A percentile compares a stretch with the other conserved stretches of the same genome.
These are phyloP conservation scores for Globomyces pollinis-pini DNA, from an alignment of 192 early-diverging fungal species.

Conservation along the genomic window DNA sequence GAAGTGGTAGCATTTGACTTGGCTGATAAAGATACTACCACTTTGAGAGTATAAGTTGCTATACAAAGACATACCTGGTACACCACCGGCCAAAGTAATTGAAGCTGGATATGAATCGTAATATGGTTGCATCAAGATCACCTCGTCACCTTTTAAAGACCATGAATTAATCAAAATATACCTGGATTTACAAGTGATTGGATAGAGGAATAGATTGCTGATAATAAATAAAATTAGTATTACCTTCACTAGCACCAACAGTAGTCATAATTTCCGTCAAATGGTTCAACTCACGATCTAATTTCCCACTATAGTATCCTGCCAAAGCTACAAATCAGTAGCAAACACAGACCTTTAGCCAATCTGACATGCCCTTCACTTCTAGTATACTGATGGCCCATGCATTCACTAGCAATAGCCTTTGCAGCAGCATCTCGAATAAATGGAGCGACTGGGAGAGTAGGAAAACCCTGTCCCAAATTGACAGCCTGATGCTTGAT, in stretches of 20 bases:
- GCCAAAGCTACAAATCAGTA: slow-evolving; percentile 65
- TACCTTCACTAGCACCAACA: slow-evolving; percentile 46
- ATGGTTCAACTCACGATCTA: slow-evolving; percentile 63
- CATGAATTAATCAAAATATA: no score
- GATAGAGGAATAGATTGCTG: slow-evolving; percentile 4
- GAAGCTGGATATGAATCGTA: slow-evolving; percentile 82
- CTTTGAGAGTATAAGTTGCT: no score
- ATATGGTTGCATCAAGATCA: slow-evolving; percentile 91
- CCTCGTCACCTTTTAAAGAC: no score
- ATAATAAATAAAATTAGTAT: slow-evolving; percentile 36
- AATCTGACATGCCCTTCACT: slow-evolving; percentile 36
- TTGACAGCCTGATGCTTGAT: slow-evolving; percentile 80
- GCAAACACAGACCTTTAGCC: no score
- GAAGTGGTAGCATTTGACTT: slow-evolving; percentile 48
- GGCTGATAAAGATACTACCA: slow-evolving; percentile 71
- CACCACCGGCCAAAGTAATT: slow-evolving; percentile 79
- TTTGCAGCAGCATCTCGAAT: slow-evolving; percentile 67
- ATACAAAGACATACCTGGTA: no score
- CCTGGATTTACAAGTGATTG: background rate
- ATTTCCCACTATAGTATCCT: slow-evolving; percentile 61
- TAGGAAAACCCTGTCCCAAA: slow-evolving; percentile 87
- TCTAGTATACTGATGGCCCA: slow-evolving; percentile 83
- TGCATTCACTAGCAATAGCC: slow-evolving; percentile 48
- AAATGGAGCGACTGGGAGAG: slow-evolving; percentile 64
- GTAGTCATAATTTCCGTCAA: slow-evolving; percentile 79